Conservation (phyloP, 805 yeast species). For the Priceomyces fermenticarens region DNA sequence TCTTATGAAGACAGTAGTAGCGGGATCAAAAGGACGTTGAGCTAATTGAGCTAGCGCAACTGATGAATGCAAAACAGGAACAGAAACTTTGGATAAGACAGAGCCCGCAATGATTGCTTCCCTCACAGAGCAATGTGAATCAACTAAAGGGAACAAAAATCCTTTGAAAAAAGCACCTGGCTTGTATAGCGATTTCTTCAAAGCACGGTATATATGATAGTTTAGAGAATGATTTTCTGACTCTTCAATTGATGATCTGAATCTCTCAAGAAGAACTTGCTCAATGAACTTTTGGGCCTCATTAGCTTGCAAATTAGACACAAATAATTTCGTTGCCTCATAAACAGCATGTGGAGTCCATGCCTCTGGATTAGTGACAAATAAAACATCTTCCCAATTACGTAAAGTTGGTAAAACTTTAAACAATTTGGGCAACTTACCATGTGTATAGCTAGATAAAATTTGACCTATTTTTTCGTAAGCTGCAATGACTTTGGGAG, state of each 20-base stretch:
- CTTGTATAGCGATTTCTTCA: slow-evolving; percentile 90
- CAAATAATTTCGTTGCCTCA: slow-evolving; percentile 93
- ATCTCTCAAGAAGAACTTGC: slow-evolving; percentile 64
- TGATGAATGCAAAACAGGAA: slow-evolving; percentile 93
- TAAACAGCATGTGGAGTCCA: slow-evolving; percentile 96
- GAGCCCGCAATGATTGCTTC: slow-evolving; percentile 97
- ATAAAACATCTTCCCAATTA: slow-evolving; percentile 94
- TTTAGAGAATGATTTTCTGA: slow-evolving; percentile 76
- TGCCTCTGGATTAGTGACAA: slow-evolving; percentile 84
- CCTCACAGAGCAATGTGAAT: slow-evolving; percentile 81
- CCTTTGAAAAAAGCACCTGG: slow-evolving; percentile 99
- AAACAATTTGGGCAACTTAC: slow-evolving; percentile 93
- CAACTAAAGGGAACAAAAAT: slow-evolving; percentile 85
- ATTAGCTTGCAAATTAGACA: slow-evolving; percentile 80
- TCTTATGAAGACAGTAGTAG: slow-evolving; percentile 86
- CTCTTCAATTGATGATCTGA: slow-evolving; percentile 67
- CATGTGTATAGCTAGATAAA: slow-evolving; percentile 86
- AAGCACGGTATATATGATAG: slow-evolving; percentile 87
- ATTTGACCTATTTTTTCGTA: slow-evolving; percentile 89
- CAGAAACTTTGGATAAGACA: slow-evolving; percentile 80
- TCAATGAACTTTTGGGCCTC: slow-evolving; percentile 86
- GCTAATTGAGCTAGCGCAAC: slow-evolving; percentile 87
- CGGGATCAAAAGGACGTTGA: slow-evolving; percentile 78
- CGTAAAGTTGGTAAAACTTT: slow-evolving; percentile 89
- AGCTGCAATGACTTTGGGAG: slow-evolving; percentile 95